Evolutionary conservation across 1,139 yeast genomes (phyloP), one percentile per base, ranked within the genome.

Genomic region (Blastobotrys serpentis): DNA sequence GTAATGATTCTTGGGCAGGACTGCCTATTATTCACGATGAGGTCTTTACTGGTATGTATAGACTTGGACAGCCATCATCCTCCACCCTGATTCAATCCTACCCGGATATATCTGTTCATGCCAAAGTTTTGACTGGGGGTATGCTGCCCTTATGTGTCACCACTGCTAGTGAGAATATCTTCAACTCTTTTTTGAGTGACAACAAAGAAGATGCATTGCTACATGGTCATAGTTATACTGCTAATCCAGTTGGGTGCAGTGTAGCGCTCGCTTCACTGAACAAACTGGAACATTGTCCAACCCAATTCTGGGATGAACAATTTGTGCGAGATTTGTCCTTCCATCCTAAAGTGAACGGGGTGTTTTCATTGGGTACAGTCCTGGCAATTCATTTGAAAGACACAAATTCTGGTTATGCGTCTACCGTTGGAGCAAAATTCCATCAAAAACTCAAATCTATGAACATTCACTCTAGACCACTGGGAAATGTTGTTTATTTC

Each of bases 161-260:
- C 2, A 44, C 57, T 33, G 60, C 65, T 2, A 56, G 60, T 21
- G 58, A 59, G 18, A 33, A 51, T 3, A 57, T 62, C 21, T 61
- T 60, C 50, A 46, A 54, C 11, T 44, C 59, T 1, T 62, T 62
- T 42, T 34, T 58, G 32, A 54, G 62, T 21, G 50, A 46, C 21
- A 45, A 50, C 16, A 61, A 61, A 43, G 53, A 52, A 8, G 64
- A 61, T 41, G 65, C 65, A 17, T 49, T 62, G 40, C 52, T 62
- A 2, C 65, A 62, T 46, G 66, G 66, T 2, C 66, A 62, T 42
- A 55, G 60, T 19, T 62, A 62, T 39, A 60, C 65, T 2, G 66
- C 65, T 1, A 64, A 62, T 38, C 64, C 66, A 6, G 55, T 60
- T n/a, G 65, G 64, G 4, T 61, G 66, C 40, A 49, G 55, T n/a